Evolutionary conservation across 2,329 filamentous ascomycete species (phyloP).

Genomic region (Plenodomus tracheiphilus): DNA sequence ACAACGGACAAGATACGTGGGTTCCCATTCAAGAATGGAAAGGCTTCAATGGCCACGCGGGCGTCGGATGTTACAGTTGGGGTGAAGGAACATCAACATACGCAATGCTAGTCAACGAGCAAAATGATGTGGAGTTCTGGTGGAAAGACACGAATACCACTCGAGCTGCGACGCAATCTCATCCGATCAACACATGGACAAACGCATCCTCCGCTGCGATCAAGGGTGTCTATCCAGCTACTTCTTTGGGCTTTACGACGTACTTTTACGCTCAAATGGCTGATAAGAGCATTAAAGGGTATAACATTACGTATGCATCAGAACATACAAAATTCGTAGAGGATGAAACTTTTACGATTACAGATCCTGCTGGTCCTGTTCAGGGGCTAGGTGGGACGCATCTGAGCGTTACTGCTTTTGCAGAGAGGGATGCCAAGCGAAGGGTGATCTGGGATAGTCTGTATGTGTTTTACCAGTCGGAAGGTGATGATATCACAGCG

Average conservation of each 20-base stretch:
- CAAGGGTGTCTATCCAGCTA: conserved; percentile 43
- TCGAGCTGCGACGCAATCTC: conserved; percentile 26
- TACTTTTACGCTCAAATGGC: conserved; percentile 49
- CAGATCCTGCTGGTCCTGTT: conserved; percentile 28
- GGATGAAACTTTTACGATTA: conserved; percentile 39
- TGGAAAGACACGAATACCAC: conserved; percentile 51
- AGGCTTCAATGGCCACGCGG: conserved; percentile 49
- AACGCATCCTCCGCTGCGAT: conserved; percentile 36
- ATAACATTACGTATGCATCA: conserved; percentile 43
- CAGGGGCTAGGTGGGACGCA: conserved; percentile 46
- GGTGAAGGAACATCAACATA: conserved; percentile 45
- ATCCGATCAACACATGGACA: conserved; percentile 48
- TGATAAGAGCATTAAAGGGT: conserved; percentile 43
- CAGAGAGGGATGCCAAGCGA: conserved; percentile 24
- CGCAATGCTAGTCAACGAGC: conserved; percentile 48
- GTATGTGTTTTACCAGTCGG: conserved; percentile 40
- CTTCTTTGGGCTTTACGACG: conserved; percentile 48
- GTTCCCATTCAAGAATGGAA: conserved; percentile 41
- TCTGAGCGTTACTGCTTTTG: conserved; percentile 43
- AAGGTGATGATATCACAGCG: conserved; percentile 34
- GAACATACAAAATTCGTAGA: conserved; percentile 44
- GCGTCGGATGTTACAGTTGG: conserved; percentile 52
- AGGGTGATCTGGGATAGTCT: conserved; percentile 28
- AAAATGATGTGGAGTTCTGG: conserved; percentile 47
- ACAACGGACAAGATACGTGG: conserved; percentile 44